A percentile compares a stretch with the other conserved stretches of the same genome.
Evolutionary conservation across 306 rosid species (phyloP).

Genomic region (Boehmeria nivea): DNA sequence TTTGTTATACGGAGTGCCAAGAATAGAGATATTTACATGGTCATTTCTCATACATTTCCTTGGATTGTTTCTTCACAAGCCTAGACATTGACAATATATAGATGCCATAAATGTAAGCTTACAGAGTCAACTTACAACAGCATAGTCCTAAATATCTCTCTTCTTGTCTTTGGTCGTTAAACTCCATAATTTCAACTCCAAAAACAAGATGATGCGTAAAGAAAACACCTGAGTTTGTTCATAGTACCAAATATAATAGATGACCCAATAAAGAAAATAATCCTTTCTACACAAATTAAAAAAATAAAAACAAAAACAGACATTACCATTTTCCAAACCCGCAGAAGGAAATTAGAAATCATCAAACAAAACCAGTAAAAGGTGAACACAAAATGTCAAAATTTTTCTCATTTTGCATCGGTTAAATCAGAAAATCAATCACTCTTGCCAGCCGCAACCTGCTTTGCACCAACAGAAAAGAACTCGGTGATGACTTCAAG

Average conservation of each 20-base stretch:
- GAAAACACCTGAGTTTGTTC: neutral
- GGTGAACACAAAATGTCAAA: constrained; percentile 29
- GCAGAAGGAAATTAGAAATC: constrained; percentile 12
- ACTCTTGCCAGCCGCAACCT: constrained; percentile 31
- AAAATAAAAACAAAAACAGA: neutral
- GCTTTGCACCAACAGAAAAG: constrained; percentile 87
- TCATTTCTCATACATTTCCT: neutral
- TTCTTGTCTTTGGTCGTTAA: too few species aligned
- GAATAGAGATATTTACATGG: neutral
- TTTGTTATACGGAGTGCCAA: neutral
- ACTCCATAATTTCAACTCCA: constrained; percentile 1
- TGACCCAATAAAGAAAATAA: constrained; percentile 14
- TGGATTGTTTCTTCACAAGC: neutral
- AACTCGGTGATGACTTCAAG: constrained; percentile 88
- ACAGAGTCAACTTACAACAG: neutral
- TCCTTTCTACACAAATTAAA: constrained; percentile 22
- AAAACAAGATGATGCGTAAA: too few species aligned
- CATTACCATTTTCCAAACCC: constrained; percentile 4
- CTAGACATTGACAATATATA: neutral
- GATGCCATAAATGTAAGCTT: neutral
- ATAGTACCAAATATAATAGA: constrained; percentile 15
- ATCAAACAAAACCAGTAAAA: constrained; percentile 23
- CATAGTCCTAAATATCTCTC: neutral
- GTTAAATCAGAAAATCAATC: constrained; percentile 21
- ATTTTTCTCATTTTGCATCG: constrained; percentile 12